Evolutionary conservation across 805 yeast species (phyloP), one percentile per base, ranked within the genome.

Genomic region (Metschnikowia gruessii): DNA sequence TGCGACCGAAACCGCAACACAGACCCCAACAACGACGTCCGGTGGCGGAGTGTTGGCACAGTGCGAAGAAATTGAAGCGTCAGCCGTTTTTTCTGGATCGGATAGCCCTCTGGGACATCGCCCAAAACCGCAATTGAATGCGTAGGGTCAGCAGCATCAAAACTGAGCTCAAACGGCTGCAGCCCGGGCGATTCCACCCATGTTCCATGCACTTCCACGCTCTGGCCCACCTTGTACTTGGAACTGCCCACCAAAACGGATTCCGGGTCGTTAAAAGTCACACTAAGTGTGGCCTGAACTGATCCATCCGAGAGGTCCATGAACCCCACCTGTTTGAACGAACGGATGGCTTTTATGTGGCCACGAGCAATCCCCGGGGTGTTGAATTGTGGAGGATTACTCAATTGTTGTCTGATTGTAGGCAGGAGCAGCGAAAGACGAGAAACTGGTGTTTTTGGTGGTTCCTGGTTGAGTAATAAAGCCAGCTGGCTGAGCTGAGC

Each of bases 241-340:
- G 16, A 55, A 46, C 70, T n/a, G n/a, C n/a, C 16, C 2, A 53
- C 42, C 7, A 62, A 40, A 2, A 59, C 50, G 21, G 40, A 43
- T 1, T 46, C 50, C 17, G 68, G 69, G 11, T 66, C 61, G 48
- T 52, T 43, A 62, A 70, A 49, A 24, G 68, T 66, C 46, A 88
- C 76, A 57, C 76, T 79, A 47, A 91, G 60, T 13, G 77, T 72
- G 24, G 68, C 51, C 28, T 75, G 67, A 1, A 79, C 68, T 0
- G 94, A 75, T 0, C 98, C 98, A 62, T 94, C 98, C 2, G 77
- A 66, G 10, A 94, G 53, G 57, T 89, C 96, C 3, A 90, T 68
- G 63, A 94, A 94, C 0, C 89, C 85, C 3, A 87, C 74, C 44
- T 83, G 85, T 60, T 90, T 90, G 60, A 89, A 77, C 8, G 75